Evolutionary conservation across 305 asterid genomes (phyloP), one percentile per base, ranked within the genome.

Genomic region (Fraxinus nigra): DNA sequence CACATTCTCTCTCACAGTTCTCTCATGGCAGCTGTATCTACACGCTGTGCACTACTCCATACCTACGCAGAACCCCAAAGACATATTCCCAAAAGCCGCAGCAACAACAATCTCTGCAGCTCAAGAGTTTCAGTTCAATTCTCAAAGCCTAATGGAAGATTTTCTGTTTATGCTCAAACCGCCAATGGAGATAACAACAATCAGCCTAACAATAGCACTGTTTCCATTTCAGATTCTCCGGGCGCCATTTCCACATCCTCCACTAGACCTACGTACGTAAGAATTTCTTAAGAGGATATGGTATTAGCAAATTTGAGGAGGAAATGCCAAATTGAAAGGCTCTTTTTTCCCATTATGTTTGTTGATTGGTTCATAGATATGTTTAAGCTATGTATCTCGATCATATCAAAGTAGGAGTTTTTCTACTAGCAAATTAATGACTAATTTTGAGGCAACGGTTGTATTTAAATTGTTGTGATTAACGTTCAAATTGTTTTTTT

Each of bases 11-110:
- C 61, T 51, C 22, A 4, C 20, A 26, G 37, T 24, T 37, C 72
- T 81, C 48, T 48, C 75, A 92, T 92, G 97, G 97, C 97, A 89
- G 92, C 93, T 54, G 83, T 87, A 40, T 88, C 91, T 78, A 30
- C 88, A 34, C 84, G 80, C 79, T 48, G 78, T 67, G 72, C 90
- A 16, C 87, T 63, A 22, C 80, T 56, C 72, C 85, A 78, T 76
- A 35, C 84, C 48, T 78, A 84, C 18, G 24, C 80, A 24, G 75
- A 70, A 70, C 69, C 88, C 46, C 83, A 76, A 18, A 79, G 37
- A 46, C 72, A 83, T 82, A 78, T 75, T 59, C 80, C 48, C 40
- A 81, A 72, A 78, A 32, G 79, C 37, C 76, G 78, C 76, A 5
- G 54, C 26, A 35, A 34, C 48, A 81, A 35, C 26, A 30, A 26